Percentiles rank a stretch among this genome's conserved stretches.
Conservation (phyloP, 1,284 basidiomycete genomes). For the Sporisorium iseilematis-ciliati region DNA sequence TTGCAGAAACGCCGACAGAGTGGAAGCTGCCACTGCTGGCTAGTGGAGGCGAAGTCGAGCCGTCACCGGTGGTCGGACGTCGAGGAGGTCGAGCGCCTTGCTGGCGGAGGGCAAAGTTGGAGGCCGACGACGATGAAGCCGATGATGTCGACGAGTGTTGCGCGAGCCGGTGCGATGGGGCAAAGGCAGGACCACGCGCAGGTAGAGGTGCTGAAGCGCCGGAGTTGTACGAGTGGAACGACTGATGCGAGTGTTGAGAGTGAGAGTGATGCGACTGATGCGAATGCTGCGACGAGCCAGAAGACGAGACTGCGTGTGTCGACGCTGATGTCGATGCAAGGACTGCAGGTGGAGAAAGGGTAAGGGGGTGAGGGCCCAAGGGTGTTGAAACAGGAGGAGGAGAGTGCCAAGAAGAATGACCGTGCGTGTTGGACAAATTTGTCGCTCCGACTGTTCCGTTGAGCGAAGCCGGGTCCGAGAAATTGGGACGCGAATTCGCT, state of each 20-base stretch:
- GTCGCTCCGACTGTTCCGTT: slow-evolving; percentile 14
- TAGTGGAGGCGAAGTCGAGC: slow-evolving; percentile 5
- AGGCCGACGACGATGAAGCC: neutral
- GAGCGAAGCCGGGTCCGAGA: slow-evolving; percentile 34
- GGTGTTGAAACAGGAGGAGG: slow-evolving; percentile 13
- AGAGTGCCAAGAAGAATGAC: slow-evolving; percentile 17
- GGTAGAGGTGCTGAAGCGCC: slow-evolving; percentile 9
- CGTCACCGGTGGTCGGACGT: slow-evolving; percentile 16
- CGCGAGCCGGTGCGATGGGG: slow-evolving; percentile 19
- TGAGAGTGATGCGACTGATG: slow-evolving; percentile 9
- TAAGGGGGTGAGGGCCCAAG: slow-evolving; percentile 16
- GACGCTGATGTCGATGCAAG: neutral
- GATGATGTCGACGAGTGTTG: neutral
- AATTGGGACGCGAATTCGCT: slow-evolving; percentile 12
- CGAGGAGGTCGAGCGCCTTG: slow-evolving; percentile 8
- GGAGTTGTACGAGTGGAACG: slow-evolving; percentile 6
- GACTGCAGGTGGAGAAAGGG: slow-evolving; percentile 22
- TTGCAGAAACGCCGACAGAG: neutral
- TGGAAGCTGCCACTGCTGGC: slow-evolving; percentile 11
- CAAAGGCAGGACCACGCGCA: slow-evolving; percentile 1
- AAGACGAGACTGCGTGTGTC: neutral
- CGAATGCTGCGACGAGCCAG: slow-evolving; percentile 24
- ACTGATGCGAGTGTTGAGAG: neutral
- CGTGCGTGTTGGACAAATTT: slow-evolving; percentile 12
- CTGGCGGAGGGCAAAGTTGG: slow-evolving; percentile 14